Base-by-base conservation (phyloP, 2,329 filamentous ascomycete genomes). In the Fusarium circinatum region DNA sequence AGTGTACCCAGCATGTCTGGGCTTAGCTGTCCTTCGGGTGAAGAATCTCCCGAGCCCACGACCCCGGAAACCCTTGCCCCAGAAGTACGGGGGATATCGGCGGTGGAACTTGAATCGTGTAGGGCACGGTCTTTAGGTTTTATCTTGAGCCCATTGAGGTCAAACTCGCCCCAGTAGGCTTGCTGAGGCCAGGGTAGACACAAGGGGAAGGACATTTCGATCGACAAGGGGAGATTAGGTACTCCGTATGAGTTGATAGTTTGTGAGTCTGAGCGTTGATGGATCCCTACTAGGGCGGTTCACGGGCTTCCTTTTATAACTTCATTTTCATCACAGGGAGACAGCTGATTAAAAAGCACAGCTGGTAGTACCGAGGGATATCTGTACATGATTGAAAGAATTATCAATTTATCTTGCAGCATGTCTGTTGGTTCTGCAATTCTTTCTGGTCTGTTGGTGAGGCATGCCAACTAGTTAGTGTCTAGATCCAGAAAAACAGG, bases 141-240 rank as follows among this genome's bases (percentile, higher is more conserved):
- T 36, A 76, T 65, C 49, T 76, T 76, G 65, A 76, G 59, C 64
- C 65, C 74, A 10, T 59, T 70, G 57, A 76, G 75, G 58, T 74
- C 69, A 71, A 76, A 75, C 60, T 76, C 74, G 44, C 56, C 51
- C 75, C 75, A 76, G 59, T 76, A 75, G 62, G 51, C 62, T 48
- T 71, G 62, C 44, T 62, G 68, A 67, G 70, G 72, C 75, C 64
- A 69, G 72, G 72, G 54, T 61, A 74, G 44, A 58, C 74, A 76
- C 51, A 34, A 71, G 28, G 62, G 72, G 54, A 45, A 48, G 17
- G 64, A 63, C 75, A 76, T 76, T 76, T 65, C 56, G 75, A 76
- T 76, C 74, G 70, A 56, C 74, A 65, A 63, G 42, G 60, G 56
- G 70, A 74, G 66, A 57, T 68, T 51, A 62, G 26, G 12, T 30